Percentiles rank a stretch among this genome's conserved stretches.
Conservation (phyloP, 768 basidiomycete species). For the Boletus edulis region DNA sequence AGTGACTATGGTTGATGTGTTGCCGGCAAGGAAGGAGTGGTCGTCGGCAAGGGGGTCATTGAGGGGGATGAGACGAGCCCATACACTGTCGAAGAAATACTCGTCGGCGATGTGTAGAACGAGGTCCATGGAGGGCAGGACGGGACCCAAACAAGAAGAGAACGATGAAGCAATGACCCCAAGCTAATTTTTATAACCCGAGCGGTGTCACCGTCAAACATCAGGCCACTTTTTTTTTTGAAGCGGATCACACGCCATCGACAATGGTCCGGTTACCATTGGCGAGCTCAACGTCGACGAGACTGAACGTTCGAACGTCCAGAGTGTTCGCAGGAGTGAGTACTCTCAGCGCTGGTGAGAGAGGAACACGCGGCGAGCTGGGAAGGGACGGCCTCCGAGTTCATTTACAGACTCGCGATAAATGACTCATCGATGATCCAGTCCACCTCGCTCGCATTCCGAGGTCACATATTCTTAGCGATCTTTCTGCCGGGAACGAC, state of each 20-base stretch:
- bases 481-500: constrained; percentile 4
- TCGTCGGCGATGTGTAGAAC: constrained; percentile 72
- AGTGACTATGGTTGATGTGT: constrained; percentile 39
- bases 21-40: constrained; percentile 25
- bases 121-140: constrained; percentile 66
- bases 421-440: neutral
- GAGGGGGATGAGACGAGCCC: constrained; percentile 70
- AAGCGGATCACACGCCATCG: constrained; percentile 13
- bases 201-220: constrained; percentile 8
- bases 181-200: constrained; percentile 21
- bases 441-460: neutral
- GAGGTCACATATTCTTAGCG: neutral
- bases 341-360: neutral
- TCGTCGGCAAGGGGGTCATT: constrained; percentile 39
- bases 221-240: constrained; percentile 36
- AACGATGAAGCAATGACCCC: no score
- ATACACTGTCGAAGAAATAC: constrained; percentile 73
- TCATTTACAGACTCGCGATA: neutral
- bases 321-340: neutral
- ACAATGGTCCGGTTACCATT: no score
- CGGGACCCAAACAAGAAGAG: no score
- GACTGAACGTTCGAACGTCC: neutral
- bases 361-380: neutral
- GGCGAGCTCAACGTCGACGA: neutral
- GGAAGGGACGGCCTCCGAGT: neutral